Conservation (phyloP, 1,284 basidiomycete species). For the Ceratorhiza oryzae-sativae region DNA sequence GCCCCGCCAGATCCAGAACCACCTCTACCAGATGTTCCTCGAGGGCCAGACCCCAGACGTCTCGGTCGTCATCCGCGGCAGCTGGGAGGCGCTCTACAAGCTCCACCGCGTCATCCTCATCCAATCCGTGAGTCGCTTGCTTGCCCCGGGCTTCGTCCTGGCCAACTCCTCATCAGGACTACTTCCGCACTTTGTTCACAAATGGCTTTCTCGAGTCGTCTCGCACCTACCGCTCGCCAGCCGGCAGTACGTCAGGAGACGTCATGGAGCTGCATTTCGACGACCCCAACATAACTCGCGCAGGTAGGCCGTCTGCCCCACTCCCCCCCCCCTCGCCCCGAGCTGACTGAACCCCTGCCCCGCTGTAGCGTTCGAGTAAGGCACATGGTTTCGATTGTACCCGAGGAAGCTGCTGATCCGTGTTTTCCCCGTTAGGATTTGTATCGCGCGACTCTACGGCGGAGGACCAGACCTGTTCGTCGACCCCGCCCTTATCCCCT, state of each 20-base stretch:
- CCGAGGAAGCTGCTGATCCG: conserved; percentile 2
- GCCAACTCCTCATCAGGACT: conserved; percentile 60
- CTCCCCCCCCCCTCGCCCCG: conserved; percentile 1
- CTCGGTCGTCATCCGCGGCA: conserved; percentile 67
- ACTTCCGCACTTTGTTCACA: conserved; percentile 84
- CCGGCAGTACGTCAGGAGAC: conserved; percentile 48
- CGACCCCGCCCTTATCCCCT: conserved; percentile 70
- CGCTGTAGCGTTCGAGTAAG: conserved; percentile 67
- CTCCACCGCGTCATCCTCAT: conserved; percentile 85
- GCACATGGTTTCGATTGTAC: conserved; percentile 40
- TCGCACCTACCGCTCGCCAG: conserved; percentile 46
- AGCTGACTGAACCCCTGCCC: conserved; percentile 37
- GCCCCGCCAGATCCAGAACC: conserved; percentile 62
- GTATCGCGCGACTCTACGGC: conserved; percentile 82
- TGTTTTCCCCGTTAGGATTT: conserved; percentile 62
- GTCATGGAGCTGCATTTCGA: conserved; percentile 77
- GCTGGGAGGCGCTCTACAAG: conserved; percentile 78
- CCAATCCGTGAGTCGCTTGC: conserved; percentile 69
- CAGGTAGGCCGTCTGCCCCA: conserved; percentile 59
- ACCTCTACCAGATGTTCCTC: conserved; percentile 78
- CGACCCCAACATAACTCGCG: conserved; percentile 84
- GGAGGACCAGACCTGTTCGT: conserved; percentile 80
- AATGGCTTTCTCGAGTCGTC: conserved; percentile 77
- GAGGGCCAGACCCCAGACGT: conserved; percentile 78
- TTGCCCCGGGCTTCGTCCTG: background rate